Conservation (phyloP, 768 basidiomycete species). For the Lentinula raphanica region DNA sequence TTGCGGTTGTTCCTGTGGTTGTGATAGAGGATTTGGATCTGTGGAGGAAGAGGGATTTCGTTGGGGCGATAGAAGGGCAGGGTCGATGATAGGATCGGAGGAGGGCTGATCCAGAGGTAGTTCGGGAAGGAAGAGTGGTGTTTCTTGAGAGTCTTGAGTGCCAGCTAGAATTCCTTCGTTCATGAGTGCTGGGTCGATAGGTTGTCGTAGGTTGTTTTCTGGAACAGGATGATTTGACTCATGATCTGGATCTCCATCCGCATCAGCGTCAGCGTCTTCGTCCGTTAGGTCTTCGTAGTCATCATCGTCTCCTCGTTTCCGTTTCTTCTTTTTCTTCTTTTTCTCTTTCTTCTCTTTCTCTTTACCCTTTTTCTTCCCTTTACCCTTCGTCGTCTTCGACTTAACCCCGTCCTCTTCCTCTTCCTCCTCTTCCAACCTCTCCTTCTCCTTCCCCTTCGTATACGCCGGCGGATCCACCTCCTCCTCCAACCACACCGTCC, state of each 20-base stretch:
- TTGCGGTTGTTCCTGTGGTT: too few relatives aligned
- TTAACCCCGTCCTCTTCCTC: conserved; percentile 22
- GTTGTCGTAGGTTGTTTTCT: conserved; percentile 19
- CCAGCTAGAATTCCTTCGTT: conserved; percentile 66
- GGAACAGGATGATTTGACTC: conserved; percentile 24
- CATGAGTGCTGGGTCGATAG: conserved; percentile 55
- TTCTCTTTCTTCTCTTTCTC: conserved; percentile 19
- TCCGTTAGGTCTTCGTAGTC: conserved; percentile 27
- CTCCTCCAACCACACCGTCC: conserved; percentile 86
- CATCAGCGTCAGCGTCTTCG: conserved; percentile 26
- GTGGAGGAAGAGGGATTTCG: conserved; percentile 8
- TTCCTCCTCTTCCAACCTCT: conserved; percentile 42
- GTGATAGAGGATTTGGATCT: too few relatives aligned
- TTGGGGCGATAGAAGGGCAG: conserved; percentile 37
- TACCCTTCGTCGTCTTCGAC: conserved; percentile 22
- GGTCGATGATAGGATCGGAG: conserved; percentile 49
- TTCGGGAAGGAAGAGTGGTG: conserved; percentile 41
- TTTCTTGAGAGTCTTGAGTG: conserved; percentile 33
- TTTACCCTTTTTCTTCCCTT: conserved; percentile 19
- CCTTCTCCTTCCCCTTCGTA: conserved; percentile 68
- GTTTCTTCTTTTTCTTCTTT: conserved; percentile 23
- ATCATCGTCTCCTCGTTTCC: conserved; percentile 22
- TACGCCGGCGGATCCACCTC: conserved; percentile 91
- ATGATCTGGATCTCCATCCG: conserved; percentile 25
- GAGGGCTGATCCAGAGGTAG: conserved; percentile 33